Evolutionary conservation across 768 basidiomycete genomes (phyloP).

Genomic region (Auriscalpium orientale): DNA sequence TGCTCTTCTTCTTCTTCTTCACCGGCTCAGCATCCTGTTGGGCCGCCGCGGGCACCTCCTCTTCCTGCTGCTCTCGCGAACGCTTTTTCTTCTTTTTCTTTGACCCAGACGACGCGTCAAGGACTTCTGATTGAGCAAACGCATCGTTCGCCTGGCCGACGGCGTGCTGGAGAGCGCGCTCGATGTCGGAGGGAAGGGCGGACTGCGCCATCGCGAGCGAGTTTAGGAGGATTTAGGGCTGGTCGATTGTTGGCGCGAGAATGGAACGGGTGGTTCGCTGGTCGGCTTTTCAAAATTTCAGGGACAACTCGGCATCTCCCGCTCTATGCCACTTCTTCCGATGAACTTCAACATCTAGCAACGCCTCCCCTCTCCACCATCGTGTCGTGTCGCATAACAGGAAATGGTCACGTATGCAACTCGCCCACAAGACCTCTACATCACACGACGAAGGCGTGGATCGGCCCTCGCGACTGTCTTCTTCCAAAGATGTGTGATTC

Average conservation of each 20-base stretch:
- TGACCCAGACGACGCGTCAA: constrained; percentile 1
- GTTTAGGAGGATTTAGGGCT: neutral
- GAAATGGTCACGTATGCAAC: too few species aligned
- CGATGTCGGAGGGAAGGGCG: constrained; percentile 35
- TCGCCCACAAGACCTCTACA: too few species aligned
- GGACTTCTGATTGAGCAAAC: constrained; percentile 21
- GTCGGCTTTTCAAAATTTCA: neutral
- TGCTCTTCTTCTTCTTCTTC: constrained; percentile 30
- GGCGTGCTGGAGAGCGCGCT: constrained; percentile 44
- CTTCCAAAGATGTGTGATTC: too few species aligned
- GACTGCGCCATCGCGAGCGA: constrained; percentile 3
- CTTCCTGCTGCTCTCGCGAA: constrained; percentile 17
- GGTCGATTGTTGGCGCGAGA: neutral
- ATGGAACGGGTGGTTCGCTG: too few species aligned
- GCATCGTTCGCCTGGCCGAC: constrained; percentile 39
- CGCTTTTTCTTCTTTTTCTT: constrained; percentile 31
- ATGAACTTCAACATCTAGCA: too few species aligned
- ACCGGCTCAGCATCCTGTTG: constrained; percentile 8
- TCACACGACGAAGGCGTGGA: too few species aligned
- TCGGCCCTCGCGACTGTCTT: too few species aligned
- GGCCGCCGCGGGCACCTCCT: constrained; percentile 1
- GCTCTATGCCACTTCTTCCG: too few species aligned
- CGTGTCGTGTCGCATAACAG: too few species aligned
- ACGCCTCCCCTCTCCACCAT: too few species aligned
- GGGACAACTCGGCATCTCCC: too few species aligned